phyloP scores from a whole-genome alignment of 495 filamentous ascomycete genomes.

The Talaromyces thailandensis region DNA sequence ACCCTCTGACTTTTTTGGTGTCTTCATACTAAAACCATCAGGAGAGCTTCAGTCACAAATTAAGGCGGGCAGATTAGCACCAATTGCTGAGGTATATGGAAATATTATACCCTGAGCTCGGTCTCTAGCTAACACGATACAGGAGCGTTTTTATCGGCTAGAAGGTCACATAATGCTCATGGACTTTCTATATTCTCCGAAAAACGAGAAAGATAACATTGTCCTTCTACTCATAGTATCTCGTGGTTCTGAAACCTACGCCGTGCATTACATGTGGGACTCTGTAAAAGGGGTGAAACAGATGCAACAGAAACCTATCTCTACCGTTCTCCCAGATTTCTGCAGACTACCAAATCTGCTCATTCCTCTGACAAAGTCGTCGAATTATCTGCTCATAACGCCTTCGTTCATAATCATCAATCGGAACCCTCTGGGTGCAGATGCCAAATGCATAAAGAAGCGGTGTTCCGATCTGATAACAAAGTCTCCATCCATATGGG shows the following conservation, averaged over 20 bases:
- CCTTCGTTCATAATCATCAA: conserved; percentile 38
- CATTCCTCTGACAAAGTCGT: conserved; percentile 56
- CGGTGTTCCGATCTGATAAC: conserved; percentile 30
- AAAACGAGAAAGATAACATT: conserved; percentile 51
- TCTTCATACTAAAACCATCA: conserved; percentile 39
- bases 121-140: neutral
- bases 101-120: neutral
- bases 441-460: conserved; percentile 40
- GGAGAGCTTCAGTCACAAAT: conserved; percentile 27
- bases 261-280: conserved; percentile 73
- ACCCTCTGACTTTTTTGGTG: conserved; percentile 43
- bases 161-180: conserved; percentile 74
- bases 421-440: neutral
- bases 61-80: conserved; percentile 20
- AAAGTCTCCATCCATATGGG: conserved; percentile 33
- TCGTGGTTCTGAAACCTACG: conserved; percentile 47
- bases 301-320: conserved; percentile 30
- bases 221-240: conserved; percentile 68
- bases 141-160: conserved; percentile 50
- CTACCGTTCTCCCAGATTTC: conserved; percentile 45
- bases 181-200: conserved; percentile 72
- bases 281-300: conserved; percentile 24
- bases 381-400: conserved; percentile 57
- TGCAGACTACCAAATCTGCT: conserved; percentile 57
- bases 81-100: conserved; percentile 25